Percentiles rank a stretch among this genome's conserved stretches.
These are phyloP conservation scores for Garcia nutans DNA, from an alignment of 345 rosid species.

Conservation along the genomic window DNA sequence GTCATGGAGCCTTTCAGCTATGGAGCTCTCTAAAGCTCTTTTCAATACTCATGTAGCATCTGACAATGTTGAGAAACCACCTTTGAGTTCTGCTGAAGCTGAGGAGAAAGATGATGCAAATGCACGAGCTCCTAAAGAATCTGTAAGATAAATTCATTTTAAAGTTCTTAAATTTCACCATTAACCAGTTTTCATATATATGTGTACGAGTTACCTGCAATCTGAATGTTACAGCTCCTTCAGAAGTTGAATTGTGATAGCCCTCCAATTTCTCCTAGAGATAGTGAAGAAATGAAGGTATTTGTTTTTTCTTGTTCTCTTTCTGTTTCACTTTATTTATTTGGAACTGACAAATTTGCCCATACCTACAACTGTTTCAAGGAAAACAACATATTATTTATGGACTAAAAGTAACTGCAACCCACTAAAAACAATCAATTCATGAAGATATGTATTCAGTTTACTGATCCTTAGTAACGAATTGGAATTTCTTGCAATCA, in stretches of 20 bases:
- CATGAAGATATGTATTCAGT: neutral
- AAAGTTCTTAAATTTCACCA: no score
- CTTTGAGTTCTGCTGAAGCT: slow-evolving; percentile 37
- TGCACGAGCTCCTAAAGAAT: slow-evolving; percentile 36
- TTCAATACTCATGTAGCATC: slow-evolving; percentile 33
- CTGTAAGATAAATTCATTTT: slow-evolving; percentile 30
- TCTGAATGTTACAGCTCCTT: no score
- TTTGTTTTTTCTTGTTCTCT: neutral
- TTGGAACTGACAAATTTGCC: neutral
- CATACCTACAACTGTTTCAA: neutral
- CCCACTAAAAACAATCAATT: neutral
- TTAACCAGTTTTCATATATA: no score
- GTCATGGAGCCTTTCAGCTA: slow-evolving; percentile 93
- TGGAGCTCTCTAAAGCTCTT: slow-evolving; percentile 82
- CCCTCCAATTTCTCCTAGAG: slow-evolving; percentile 71
- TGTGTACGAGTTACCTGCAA: no score
- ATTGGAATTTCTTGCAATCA: neutral
- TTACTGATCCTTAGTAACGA: neutral
- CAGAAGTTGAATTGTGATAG: slow-evolving; percentile 28
- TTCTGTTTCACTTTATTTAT: neutral
- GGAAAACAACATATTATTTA: neutral
- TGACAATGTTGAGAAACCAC: slow-evolving; percentile 27
- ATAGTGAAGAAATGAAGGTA: slow-evolving; percentile 84
- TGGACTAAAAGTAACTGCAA: neutral
- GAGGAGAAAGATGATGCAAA: slow-evolving; percentile 38